Conservation (phyloP, 2,329 filamentous ascomycete species). For the Madurella fahalii region DNA sequence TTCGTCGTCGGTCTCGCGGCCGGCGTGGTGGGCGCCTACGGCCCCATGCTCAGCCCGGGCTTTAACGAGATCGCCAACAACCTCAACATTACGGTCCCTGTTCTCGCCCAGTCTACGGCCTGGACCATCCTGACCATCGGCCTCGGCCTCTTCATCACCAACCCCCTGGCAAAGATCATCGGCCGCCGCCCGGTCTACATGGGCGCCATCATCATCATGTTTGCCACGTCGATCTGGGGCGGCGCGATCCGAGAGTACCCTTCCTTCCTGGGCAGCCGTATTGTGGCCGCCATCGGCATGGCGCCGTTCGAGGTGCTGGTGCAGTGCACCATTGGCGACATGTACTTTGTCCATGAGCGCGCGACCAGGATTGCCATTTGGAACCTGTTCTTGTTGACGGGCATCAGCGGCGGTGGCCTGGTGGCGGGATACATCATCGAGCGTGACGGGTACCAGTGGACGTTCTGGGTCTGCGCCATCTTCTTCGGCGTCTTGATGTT, state of each 20-base stretch:
- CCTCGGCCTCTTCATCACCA: conserved; percentile 46
- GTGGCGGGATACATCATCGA: conserved; percentile 40
- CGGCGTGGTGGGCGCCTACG: conserved; percentile 47
- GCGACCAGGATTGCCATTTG: conserved; percentile 40
- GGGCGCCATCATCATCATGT: conserved; percentile 43
- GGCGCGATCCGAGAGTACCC: conserved; percentile 39
- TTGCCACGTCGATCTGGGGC: conserved; percentile 46
- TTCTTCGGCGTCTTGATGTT: conserved; percentile 42
- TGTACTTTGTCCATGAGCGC: conserved; percentile 45
- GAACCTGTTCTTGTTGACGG: conserved; percentile 39
- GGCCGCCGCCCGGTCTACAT: conserved; percentile 49
- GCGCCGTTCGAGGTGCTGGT: conserved; percentile 50
- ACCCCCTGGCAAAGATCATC: conserved; percentile 48
- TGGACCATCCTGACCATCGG: conserved; percentile 48
- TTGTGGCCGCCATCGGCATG: conserved; percentile 46
- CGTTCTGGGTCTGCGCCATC: conserved; percentile 45
- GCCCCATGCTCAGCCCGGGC: conserved; percentile 48
- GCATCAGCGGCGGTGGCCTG: conserved; percentile 39
- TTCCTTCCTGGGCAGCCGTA: conserved; percentile 43
- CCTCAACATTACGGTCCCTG: conserved; percentile 41
- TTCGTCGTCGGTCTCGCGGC: conserved; percentile 43
- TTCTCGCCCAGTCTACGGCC: conserved; percentile 42
- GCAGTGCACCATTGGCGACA: conserved; percentile 46
- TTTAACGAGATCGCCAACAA: conserved; percentile 43
- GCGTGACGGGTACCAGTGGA: conserved; percentile 40